A percentile compares a stretch with the other conserved stretches of the same genome.
Conservation (phyloP, 208 protist genomes). For the Hexamita inflata region DNA sequence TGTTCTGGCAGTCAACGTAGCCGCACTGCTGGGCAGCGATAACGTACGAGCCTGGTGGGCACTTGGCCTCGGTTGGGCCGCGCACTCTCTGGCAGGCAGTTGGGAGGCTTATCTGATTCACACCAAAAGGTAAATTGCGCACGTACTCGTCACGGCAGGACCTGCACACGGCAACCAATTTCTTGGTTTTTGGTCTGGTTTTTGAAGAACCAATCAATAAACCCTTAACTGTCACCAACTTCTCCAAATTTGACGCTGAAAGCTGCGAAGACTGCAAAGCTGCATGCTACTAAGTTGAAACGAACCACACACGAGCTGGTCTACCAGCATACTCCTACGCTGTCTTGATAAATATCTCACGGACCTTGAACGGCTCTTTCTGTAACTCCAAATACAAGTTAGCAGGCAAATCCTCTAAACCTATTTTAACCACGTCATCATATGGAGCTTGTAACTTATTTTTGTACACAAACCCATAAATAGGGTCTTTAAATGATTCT, state of each 20-base stretch:
- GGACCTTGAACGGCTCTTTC: too few species aligned
- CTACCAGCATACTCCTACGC: too few species aligned
- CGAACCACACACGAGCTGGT: too few species aligned
- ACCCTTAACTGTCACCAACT: background rate
- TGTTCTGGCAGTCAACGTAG: slow-evolving; percentile 6
- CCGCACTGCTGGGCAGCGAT: background rate
- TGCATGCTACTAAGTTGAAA: background rate
- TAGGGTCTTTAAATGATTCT: too few species aligned
- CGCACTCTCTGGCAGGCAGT: background rate
- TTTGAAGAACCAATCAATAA: background rate
- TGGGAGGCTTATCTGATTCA: background rate
- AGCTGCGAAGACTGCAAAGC: background rate
- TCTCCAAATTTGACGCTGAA: background rate
- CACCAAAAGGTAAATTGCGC: background rate
- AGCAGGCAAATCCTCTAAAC: too few species aligned
- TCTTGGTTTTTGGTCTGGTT: background rate
- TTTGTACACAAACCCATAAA: too few species aligned
- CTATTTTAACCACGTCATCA: too few species aligned
- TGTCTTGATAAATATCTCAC: too few species aligned
- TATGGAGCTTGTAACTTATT: too few species aligned
- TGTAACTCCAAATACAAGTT: too few species aligned
- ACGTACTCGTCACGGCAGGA: background rate
- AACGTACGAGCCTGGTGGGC: background rate
- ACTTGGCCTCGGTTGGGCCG: background rate
- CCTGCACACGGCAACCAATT: background rate